Evolutionary conservation across 345 rosid species (phyloP).

Genomic region (Erysimum cheiranthoides): DNA sequence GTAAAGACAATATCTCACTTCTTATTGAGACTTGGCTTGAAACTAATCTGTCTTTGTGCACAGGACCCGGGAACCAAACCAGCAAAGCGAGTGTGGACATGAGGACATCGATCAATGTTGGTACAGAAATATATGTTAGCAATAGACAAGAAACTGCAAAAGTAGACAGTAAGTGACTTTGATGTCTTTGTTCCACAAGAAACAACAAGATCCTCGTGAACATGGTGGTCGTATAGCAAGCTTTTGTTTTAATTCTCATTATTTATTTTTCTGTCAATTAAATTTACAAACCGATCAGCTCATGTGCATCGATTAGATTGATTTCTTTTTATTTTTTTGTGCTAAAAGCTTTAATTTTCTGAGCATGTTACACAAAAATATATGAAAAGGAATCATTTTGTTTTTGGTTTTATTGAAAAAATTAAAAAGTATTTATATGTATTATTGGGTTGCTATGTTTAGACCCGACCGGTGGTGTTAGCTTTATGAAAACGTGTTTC

Average conservation of each 20-base stretch:
- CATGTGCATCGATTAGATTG: slow-evolving; percentile 5
- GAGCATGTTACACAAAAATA: not conserved
- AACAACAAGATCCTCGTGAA: slow-evolving; percentile 13
- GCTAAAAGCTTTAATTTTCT: not conserved
- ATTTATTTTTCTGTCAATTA: not conserved
- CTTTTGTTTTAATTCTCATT: not conserved
- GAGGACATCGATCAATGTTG: slow-evolving; percentile 58
- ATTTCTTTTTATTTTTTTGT: not conserved
- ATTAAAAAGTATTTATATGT: slow-evolving; percentile 16
- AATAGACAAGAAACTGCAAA: slow-evolving; percentile 50
- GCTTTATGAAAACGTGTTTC: slow-evolving; percentile 48
- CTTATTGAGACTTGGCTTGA: not conserved
- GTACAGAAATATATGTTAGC: slow-evolving; percentile 60
- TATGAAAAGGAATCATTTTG: slow-evolving; percentile 9
- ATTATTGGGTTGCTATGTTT: slow-evolving; percentile 36
- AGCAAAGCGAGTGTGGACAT: slow-evolving; percentile 53
- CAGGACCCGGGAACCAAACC: slow-evolving; percentile 62
- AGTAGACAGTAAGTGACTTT: slow-evolving; percentile 58
- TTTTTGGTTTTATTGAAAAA: not conserved
- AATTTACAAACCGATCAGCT: not conserved
- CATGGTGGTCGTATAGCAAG: slow-evolving; percentile 26
- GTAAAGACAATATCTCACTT: not conserved
- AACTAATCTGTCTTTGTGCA: not conserved
- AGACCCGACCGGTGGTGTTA: slow-evolving; percentile 42
- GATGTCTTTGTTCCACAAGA: slow-evolving; percentile 53